phyloP scores from a whole-genome alignment of 2,329 filamentous ascomycete genomes.

The Colletotrichum paranaense region DNA sequence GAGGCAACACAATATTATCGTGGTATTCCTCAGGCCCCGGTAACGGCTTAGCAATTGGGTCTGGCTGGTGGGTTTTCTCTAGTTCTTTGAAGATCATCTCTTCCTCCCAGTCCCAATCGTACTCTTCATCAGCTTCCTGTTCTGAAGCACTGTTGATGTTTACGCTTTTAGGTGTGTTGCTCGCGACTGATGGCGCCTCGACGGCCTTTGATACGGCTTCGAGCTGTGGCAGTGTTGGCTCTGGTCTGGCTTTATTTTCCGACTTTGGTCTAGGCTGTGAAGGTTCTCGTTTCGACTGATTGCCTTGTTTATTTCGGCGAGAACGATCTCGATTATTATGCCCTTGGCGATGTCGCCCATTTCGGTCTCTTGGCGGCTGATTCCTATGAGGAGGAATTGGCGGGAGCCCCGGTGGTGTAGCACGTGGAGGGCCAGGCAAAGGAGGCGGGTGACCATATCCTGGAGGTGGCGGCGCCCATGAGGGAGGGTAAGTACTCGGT shows the following conservation, averaged over 20 bases:
- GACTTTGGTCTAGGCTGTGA: slow-evolving; percentile 17
- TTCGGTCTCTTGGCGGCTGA: slow-evolving; percentile 46
- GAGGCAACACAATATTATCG: slow-evolving; percentile 58
- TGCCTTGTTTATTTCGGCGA: slow-evolving; percentile 41
- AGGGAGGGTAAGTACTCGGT: background rate
- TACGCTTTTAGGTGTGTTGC: slow-evolving; percentile 13
- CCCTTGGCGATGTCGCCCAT: slow-evolving; percentile 44
- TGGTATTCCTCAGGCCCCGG: slow-evolving; percentile 49
- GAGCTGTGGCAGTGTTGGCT: background rate
- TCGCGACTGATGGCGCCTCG: background rate
- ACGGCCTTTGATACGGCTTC: slow-evolving; percentile 1
- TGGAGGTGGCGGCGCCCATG: slow-evolving; percentile 5
- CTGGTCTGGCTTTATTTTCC: slow-evolving; percentile 8
- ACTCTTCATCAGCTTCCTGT: slow-evolving; percentile 39
- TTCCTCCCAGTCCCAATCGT: slow-evolving; percentile 53
- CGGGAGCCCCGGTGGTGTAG: background rate
- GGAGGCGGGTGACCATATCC: slow-evolving; percentile 15
- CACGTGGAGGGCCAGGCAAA: slow-evolving; percentile 8
- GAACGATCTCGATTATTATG: slow-evolving; percentile 42
- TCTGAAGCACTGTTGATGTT: background rate
- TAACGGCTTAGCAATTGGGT: slow-evolving; percentile 60
- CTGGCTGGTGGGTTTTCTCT: slow-evolving; percentile 48
- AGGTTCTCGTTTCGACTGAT: slow-evolving; percentile 34
- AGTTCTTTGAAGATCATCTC: slow-evolving; percentile 51
- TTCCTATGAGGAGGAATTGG: slow-evolving; percentile 36